These are phyloP conservation scores for Neurospora sp. DNA, from an alignment of 495 filamentous ascomycete species.

Conservation along the genomic window DNA sequence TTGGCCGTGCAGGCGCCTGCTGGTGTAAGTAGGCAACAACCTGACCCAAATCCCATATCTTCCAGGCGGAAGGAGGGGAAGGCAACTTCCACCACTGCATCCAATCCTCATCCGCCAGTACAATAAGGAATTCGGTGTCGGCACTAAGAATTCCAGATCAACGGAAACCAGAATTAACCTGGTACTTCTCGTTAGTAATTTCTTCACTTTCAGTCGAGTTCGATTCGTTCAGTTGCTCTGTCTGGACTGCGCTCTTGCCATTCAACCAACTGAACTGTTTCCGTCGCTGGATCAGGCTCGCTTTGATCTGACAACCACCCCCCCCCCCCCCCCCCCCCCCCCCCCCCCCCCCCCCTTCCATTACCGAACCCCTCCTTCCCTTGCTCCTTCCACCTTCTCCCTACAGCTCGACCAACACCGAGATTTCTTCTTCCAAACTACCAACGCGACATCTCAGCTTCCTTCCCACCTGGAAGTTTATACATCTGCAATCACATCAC, in stretches of 20 bases:
- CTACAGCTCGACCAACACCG: background rate
- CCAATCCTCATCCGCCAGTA: background rate
- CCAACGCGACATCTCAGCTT: background rate
- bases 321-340: background rate
- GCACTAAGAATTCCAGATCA: background rate
- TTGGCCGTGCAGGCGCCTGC: background rate
- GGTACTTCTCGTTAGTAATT: background rate
- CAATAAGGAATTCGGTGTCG: background rate
- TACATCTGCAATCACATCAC: background rate
- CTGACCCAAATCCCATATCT: background rate
- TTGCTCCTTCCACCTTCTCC: conserved; percentile 1
- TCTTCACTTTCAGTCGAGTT: background rate
- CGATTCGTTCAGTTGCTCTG: background rate
- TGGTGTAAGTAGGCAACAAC: background rate
- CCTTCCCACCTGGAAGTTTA: background rate
- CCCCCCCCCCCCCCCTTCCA: background rate
- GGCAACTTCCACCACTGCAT: background rate
- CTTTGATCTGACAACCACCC: background rate
- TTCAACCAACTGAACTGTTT: background rate
- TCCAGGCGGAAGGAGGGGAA: background rate
- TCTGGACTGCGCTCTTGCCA: background rate
- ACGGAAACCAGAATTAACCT: background rate
- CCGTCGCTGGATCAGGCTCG: background rate
- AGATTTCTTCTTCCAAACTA: background rate
- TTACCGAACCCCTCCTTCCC: background rate